Evolutionary conservation across 306 rosid genomes (phyloP).

Genomic region (Cicer arietinum): DNA sequence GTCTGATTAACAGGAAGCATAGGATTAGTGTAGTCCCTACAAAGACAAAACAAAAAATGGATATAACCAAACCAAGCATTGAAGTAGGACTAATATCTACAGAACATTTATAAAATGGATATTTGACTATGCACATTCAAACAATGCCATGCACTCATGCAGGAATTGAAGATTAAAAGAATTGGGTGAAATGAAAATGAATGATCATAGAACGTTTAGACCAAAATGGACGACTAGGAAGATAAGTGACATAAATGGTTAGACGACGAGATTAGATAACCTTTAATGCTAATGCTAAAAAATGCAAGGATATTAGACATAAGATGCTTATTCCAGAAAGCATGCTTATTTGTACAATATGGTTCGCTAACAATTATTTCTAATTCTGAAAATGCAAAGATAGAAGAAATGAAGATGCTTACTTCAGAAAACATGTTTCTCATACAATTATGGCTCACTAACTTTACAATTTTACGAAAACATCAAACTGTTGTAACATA

Average conservation of each 20-base stretch:
- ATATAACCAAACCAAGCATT: constrained; percentile 13
- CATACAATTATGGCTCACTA: constrained; percentile 10
- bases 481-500: constrained; percentile 8
- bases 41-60: constrained; percentile 36
- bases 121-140: neutral
- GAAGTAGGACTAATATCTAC: constrained; percentile 27
- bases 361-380: constrained; percentile 16
- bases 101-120: constrained; percentile 4
- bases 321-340: constrained; percentile 2
- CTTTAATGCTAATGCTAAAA: constrained; percentile 2
- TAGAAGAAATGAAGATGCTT: neutral
- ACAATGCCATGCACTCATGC: neutral
- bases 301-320: neutral
- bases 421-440: constrained; percentile 22
- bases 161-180: constrained; percentile 11
- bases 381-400: constrained; percentile 5
- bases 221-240: neutral
- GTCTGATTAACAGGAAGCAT: constrained; percentile 93
- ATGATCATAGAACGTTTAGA: neutral
- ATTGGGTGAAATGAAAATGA: neutral
- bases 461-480: neutral
- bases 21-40: constrained; percentile 94
- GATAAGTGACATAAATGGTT: neutral
- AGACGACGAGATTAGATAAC: neutral
- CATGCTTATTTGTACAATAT: constrained; percentile 17